Percentiles rank a stretch among this genome's conserved stretches.
Evolutionary conservation across 1,284 basidiomycete species (phyloP).

Genomic region (Ceratobasidium sp.): DNA sequence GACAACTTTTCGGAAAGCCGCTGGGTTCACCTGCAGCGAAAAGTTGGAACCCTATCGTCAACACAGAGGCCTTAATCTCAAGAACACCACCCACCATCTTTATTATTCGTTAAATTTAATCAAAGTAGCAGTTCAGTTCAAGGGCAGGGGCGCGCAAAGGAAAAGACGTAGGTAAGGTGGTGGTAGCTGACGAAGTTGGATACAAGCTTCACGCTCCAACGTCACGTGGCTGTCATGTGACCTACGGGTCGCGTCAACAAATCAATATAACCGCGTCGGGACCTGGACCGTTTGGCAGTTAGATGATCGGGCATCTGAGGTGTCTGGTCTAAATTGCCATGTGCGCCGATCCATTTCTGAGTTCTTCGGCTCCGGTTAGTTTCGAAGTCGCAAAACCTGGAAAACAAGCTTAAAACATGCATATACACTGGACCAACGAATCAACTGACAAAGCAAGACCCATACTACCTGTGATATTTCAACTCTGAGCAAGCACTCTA

Average conservation of each 20-base stretch:
- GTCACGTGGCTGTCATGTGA: slow-evolving; percentile 20
- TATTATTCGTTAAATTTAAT: not conserved
- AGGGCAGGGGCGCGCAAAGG: not conserved
- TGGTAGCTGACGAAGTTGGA: slow-evolving; percentile 12
- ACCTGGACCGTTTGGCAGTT: not conserved
- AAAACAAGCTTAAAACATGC: too few species aligned
- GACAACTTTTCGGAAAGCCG: slow-evolving; percentile 70
- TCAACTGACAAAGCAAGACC: not conserved
- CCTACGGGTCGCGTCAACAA: slow-evolving; percentile 7
- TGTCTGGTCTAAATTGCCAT: not conserved
- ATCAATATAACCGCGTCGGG: not conserved
- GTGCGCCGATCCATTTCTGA: not conserved
- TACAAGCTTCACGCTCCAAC: slow-evolving; percentile 22
- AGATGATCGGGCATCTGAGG: not conserved
- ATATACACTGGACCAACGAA: not conserved
- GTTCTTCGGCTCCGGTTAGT: not conserved
- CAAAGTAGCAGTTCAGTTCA: not conserved
- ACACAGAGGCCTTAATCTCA: not conserved
- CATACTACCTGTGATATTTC: too few species aligned
- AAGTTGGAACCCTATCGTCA: not conserved
- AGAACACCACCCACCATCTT: slow-evolving; percentile 8
- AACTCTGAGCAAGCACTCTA: not conserved
- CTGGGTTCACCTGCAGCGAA: slow-evolving; percentile 51
- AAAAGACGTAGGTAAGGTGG: not conserved
- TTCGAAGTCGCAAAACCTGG: not conserved